A percentile compares a stretch with the other conserved stretches of the same genome.
These are phyloP conservation scores for Lachancea quebecensis DNA, from an alignment of 805 yeast species.

Conservation along the genomic window DNA sequence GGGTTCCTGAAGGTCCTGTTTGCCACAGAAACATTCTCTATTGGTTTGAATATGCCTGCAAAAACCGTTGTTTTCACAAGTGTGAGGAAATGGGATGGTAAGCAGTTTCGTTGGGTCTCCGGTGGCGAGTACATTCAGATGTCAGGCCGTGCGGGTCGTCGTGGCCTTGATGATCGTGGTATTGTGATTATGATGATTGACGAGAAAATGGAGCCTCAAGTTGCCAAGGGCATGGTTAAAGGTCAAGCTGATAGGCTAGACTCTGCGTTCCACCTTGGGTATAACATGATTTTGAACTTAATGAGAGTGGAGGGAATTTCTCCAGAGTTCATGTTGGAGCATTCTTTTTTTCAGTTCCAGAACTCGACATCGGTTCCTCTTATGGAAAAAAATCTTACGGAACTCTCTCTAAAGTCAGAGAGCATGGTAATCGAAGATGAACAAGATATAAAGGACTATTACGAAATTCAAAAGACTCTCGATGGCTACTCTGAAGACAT, in stretches of 20 bases:
- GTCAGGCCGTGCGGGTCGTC: constrained; percentile 99
- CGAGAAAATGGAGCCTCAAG: constrained; percentile 98
- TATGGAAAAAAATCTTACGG: constrained; percentile 60
- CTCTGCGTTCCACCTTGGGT: constrained; percentile 95
- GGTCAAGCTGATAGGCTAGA: constrained; percentile 98
- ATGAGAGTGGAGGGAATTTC: constrained; percentile 98
- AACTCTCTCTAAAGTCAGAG: constrained; percentile 43
- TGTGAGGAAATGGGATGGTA: constrained; percentile 98
- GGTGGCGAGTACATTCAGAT: constrained; percentile 99
- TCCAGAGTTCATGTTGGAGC: constrained; percentile 93
- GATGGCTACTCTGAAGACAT: constrained; percentile 66
- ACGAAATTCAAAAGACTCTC: constrained; percentile 70
- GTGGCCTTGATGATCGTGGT: constrained; percentile 99
- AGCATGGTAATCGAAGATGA: constrained; percentile 65
- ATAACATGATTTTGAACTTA: constrained; percentile 92
- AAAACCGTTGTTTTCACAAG: constrained; percentile 97
- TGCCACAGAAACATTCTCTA: constrained; percentile 97
- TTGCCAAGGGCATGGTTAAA: constrained; percentile 98
- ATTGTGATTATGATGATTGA: constrained; percentile 99
- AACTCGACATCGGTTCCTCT: constrained; percentile 85
- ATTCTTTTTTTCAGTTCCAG: constrained; percentile 93
- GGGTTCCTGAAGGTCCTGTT: constrained; percentile 90
- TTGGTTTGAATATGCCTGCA: constrained; percentile 99
- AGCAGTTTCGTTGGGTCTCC: constrained; percentile 96
- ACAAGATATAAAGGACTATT: constrained; percentile 66